Conservation (phyloP, 2,329 filamentous ascomycete species). For the Tympanopsis confertula region DNA sequence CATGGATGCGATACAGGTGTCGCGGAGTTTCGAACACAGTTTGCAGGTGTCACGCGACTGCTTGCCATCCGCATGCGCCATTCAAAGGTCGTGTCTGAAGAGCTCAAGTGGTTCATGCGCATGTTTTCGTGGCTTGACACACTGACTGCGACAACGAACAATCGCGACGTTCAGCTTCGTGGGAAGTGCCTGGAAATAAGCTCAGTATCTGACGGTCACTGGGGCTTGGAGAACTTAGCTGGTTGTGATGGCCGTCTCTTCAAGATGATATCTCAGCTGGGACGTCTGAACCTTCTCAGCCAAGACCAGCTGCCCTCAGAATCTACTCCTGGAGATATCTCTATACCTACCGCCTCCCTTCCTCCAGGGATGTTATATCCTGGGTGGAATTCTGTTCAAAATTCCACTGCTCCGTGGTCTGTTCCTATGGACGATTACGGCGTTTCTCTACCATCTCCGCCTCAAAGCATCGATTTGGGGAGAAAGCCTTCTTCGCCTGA, state of each 20-base stretch:
- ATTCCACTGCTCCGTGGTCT: neutral
- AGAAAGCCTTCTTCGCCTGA: neutral
- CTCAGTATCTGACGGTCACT: conserved; percentile 36
- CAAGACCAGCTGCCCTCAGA: conserved; percentile 17
- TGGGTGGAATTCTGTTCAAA: neutral
- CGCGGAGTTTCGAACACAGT: conserved; percentile 53
- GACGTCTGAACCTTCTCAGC: conserved; percentile 50
- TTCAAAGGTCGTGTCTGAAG: conserved; percentile 21
- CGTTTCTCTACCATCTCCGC: too few species aligned
- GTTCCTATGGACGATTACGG: too few species aligned
- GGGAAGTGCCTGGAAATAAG: conserved; percentile 26
- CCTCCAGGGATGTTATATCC: neutral
- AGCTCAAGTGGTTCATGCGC: conserved; percentile 48
- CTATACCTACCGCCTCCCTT: neutral
- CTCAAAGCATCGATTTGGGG: neutral
- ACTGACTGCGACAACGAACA: conserved; percentile 53
- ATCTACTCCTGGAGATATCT: neutral
- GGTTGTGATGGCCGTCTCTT: conserved; percentile 53
- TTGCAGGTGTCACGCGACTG: conserved; percentile 54
- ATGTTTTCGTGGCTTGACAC: conserved; percentile 62
- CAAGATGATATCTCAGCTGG: conserved; percentile 49
- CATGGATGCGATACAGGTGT: conserved; percentile 57
- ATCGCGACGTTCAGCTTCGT: conserved; percentile 49
- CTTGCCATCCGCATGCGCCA: conserved; percentile 37
- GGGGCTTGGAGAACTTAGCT: conserved; percentile 48